Conservation (phyloP, 768 basidiomycete species). For the Macrolepiota fuliginosa region DNA sequence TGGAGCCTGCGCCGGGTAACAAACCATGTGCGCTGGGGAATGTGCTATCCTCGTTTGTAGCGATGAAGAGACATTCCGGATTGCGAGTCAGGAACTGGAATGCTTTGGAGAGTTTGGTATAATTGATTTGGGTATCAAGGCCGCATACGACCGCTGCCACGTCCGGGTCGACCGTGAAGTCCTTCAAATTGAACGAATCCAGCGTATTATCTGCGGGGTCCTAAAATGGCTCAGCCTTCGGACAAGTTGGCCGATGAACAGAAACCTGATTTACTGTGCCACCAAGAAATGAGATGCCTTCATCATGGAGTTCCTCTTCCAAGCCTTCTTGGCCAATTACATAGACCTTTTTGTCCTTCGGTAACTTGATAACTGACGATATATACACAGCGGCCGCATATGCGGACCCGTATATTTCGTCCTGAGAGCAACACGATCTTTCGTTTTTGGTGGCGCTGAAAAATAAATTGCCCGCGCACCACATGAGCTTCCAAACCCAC, state of each 20-base stretch:
- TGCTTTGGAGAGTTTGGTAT: conserved; percentile 92
- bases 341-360: conserved; percentile 91
- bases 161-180: conserved; percentile 71
- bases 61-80: conserved; percentile 78
- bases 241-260: conserved; percentile 4
- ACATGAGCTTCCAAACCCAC: conserved; percentile 82
- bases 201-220: conserved; percentile 83
- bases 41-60: conserved; percentile 91
- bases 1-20: conserved; percentile 82
- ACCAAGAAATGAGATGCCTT: conserved; percentile 78
- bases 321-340: conserved; percentile 91
- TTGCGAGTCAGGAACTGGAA: conserved; percentile 86
- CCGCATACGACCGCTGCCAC: conserved; percentile 96
- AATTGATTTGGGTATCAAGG: conserved; percentile 83
- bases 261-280: conserved; percentile 60
- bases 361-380: conserved; percentile 85
- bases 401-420: conserved; percentile 96
- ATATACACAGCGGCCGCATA: conserved; percentile 72
- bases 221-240: conserved; percentile 35
- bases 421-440: conserved; percentile 42
- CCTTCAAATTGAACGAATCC: conserved; percentile 59
- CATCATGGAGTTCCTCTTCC: conserved; percentile 89
- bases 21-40: conserved; percentile 73
- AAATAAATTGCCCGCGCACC: conserved; percentile 46
- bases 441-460: neutral